Percentiles rank a stretch among this genome's conserved stretches.
Conservation (phyloP, 768 basidiomycete genomes). For the Russula olivacea region DNA sequence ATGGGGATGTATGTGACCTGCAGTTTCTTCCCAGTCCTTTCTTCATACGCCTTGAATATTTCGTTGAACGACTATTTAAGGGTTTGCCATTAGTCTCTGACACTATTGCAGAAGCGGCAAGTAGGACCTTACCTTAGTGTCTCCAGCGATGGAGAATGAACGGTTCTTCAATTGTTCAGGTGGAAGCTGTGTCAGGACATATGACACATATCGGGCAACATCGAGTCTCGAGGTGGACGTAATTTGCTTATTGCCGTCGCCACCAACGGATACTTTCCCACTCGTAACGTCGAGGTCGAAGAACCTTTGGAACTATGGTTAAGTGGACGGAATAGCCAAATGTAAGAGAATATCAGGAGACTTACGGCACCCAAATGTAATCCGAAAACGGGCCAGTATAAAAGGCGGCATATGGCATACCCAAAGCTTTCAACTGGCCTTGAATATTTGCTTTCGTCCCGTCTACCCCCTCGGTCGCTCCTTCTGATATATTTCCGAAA, state of each 20-base stretch:
- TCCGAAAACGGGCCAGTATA: not conserved
- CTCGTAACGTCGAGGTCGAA: not conserved
- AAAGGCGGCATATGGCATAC: not conserved
- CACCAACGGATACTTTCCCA: not conserved
- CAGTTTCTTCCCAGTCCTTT: conserved; percentile 21
- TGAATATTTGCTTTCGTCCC: not conserved
- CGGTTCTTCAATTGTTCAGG: not conserved
- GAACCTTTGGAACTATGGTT: not conserved
- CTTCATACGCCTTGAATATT: conserved; percentile 21
- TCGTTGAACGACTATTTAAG: conserved; percentile 22
- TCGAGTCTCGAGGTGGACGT: not conserved
- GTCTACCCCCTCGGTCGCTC: not conserved
- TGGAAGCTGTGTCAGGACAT: not conserved
- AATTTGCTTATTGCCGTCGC: not conserved
- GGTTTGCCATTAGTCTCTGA: not conserved
- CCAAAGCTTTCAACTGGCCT: not conserved
- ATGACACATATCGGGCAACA: not conserved
- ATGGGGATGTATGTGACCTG: conserved; percentile 19
- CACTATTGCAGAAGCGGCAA: no score
- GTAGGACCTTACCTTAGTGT: not conserved
- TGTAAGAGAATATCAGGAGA: not conserved
- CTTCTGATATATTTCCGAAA: not conserved
- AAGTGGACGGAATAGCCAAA: not conserved
- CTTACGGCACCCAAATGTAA: not conserved
- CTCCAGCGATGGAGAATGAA: not conserved